A percentile compares a stretch with the other conserved stretches of the same genome.
phyloP scores from a whole-genome alignment of 1,284 basidiomycete species.

The Trichosporon asahii region DNA sequence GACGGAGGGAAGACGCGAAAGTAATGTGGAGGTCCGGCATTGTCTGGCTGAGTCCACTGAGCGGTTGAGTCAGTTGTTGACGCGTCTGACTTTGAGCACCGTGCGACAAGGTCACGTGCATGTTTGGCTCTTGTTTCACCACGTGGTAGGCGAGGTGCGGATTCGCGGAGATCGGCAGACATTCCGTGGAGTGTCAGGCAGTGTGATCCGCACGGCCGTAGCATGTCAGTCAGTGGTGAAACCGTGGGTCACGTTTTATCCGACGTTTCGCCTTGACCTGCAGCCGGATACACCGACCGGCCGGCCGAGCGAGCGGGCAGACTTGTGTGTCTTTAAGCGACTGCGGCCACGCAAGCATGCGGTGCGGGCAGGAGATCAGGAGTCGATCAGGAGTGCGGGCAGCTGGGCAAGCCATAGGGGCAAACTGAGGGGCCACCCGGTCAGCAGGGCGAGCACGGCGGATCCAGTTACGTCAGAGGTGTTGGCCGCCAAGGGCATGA shows the following conservation, averaged over 20 bases:
- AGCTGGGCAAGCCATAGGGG: neutral
- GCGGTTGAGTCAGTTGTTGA: slow-evolving; percentile 11
- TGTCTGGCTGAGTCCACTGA: neutral
- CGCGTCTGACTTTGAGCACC: neutral
- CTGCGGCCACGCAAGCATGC: neutral
- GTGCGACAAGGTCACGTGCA: neutral
- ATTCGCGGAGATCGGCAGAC: neutral
- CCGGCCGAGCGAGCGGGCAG: neutral
- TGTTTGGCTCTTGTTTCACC: neutral
- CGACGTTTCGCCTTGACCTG: neutral
- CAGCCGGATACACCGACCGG: neutral
- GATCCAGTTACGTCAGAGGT: neutral
- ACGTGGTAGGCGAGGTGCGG: neutral
- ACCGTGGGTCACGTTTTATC: neutral
- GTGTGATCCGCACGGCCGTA: too few species aligned
- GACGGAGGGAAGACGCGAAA: neutral
- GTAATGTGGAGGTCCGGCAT: neutral
- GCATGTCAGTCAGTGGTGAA: neutral
- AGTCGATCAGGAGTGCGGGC: neutral
- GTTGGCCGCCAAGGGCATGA: neutral
- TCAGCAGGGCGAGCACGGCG: neutral
- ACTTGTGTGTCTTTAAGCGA: neutral
- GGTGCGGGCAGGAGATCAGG: neutral
- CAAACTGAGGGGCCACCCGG: neutral
- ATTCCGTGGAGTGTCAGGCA: neutral